phyloP scores from a whole-genome alignment of 345 rosid genomes.

The Moricandia arvensis region DNA sequence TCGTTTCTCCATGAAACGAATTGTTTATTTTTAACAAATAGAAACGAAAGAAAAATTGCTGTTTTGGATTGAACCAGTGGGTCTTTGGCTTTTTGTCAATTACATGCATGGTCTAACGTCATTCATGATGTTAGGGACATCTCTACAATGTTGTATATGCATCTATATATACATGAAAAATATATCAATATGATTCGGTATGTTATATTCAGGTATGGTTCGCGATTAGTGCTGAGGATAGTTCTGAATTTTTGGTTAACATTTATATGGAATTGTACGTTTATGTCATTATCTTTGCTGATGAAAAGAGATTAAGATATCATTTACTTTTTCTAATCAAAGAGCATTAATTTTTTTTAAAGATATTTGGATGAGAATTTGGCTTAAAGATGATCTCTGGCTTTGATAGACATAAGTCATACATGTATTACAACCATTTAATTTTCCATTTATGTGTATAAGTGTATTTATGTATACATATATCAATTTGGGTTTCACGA shows the following conservation, averaged over 20 bases:
- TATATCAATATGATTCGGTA: constrained; percentile 1
- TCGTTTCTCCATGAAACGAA: constrained; percentile 15
- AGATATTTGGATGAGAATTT: constrained; percentile 19
- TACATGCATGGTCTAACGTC: constrained; percentile 35
- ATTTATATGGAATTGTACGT: constrained; percentile 12
- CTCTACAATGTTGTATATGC: background rate
- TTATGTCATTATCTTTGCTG: constrained; percentile 28
- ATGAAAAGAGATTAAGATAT: constrained; percentile 8
- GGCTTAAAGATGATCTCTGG: constrained; percentile 16
- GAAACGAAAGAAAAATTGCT: constrained; percentile 8
- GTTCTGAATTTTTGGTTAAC: constrained; percentile 8
- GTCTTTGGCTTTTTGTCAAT: constrained; percentile 27
- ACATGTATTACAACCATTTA: background rate
- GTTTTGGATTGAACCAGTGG: constrained; percentile 38
- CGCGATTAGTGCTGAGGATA: constrained; percentile 10
- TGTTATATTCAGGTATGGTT: constrained; percentile 33
- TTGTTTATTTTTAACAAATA: background rate
- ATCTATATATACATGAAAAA: background rate
- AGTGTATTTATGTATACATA: background rate
- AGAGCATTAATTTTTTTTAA: no score
- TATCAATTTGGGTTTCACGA: constrained; percentile 34
- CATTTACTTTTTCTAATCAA: no score
- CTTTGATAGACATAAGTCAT: constrained; percentile 26
- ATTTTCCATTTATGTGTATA: constrained; percentile 18
- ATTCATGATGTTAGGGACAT: constrained; percentile 31